Base-by-base conservation (phyloP, 495 filamentous ascomycete species). In the Penicillium roqueforti region DNA sequence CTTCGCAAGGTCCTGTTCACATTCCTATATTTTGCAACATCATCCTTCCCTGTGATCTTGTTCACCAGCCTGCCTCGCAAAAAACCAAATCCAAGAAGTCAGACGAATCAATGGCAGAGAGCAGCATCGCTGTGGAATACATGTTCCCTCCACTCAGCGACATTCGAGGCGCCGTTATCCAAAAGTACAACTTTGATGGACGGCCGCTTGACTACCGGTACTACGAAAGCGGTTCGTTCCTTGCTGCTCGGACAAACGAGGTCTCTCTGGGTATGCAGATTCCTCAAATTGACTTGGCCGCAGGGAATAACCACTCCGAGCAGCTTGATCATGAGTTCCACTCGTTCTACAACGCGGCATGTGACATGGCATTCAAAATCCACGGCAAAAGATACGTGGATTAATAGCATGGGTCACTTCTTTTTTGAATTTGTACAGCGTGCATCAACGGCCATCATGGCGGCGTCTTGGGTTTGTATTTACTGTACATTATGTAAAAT, bases 341-440 rank as follows among this genome's bases (percentile, higher is more conserved):
- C 45, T 63, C 65, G 1, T 73, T 76, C 40, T 75, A 74, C 34
- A 67, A 49, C 4, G 50, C 68, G 0, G 67, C 72, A 2, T 75
- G 70, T 42, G 53, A 63, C 7, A 63, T 76, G 65, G 70, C 72
- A 9, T 73, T 75, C 46, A 55, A 62, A 54, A 34, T 69, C 28
- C 61, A 69, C 41, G 38, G 26, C 3, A 44, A 31, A 29, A 32
- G 50, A 34, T 32, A 43, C 20, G 19, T 32, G 50, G 38, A 52
- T 42, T 34, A 36, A 32, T 9, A 11, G 18, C 36, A n/a, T 28
- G 47, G 11, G 13, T 23, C 28, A 14, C 3, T 36, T 34, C 20
- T 44, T 37, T 8, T 23, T 52, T 36, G 20, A 41, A 34, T 13
- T 36, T 52, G 50, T 44, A 52, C 40, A 52, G 50, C 40, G 50